A percentile compares a stretch with the other conserved stretches of the same genome.
phyloP scores from a whole-genome alignment of 2,329 filamentous ascomycete species.

The Aspergillus sclerotialis region DNA sequence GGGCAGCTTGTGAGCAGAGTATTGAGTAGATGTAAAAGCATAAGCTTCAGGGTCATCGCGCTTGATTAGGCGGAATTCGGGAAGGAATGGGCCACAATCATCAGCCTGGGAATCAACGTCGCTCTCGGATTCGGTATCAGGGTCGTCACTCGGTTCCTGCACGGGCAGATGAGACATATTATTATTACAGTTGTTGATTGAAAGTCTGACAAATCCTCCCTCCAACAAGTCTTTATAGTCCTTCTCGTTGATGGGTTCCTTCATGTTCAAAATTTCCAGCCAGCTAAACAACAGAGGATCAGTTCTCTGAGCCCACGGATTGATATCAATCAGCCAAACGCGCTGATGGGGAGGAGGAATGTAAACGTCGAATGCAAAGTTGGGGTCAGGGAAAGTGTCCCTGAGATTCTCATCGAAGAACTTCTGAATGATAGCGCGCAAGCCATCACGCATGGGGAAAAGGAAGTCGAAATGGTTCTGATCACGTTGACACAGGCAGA shows the following conservation, averaged over 20 bases:
- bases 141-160: constrained; percentile 21
- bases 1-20: constrained; percentile 91
- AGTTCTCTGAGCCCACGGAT: constrained; percentile 85
- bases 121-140: constrained; percentile 24
- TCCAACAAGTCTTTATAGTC: constrained; percentile 15
- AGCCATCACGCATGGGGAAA: constrained; percentile 55
- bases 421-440: constrained; percentile 61
- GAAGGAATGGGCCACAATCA: constrained; percentile 46
- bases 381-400: constrained; percentile 72
- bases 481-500: constrained; percentile 83
- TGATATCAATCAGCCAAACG: constrained; percentile 87
- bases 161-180: constrained; percentile 5
- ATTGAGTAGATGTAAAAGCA: constrained; percentile 76
- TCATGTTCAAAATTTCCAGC: constrained; percentile 72
- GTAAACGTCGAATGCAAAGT: constrained; percentile 89
- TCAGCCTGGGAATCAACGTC: constrained; percentile 48
- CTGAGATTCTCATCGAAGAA: constrained; percentile 72
- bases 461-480: constrained; percentile 87
- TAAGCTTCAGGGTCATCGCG: constrained; percentile 84
- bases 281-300: constrained; percentile 86
- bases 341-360: constrained; percentile 67
- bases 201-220: constrained; percentile 30
- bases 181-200: constrained; percentile 18
- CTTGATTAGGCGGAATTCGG: constrained; percentile 75
- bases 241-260: constrained; percentile 37